Evolutionary conservation across 306 rosid genomes (phyloP).

Genomic region (Purshia tridentata): DNA sequence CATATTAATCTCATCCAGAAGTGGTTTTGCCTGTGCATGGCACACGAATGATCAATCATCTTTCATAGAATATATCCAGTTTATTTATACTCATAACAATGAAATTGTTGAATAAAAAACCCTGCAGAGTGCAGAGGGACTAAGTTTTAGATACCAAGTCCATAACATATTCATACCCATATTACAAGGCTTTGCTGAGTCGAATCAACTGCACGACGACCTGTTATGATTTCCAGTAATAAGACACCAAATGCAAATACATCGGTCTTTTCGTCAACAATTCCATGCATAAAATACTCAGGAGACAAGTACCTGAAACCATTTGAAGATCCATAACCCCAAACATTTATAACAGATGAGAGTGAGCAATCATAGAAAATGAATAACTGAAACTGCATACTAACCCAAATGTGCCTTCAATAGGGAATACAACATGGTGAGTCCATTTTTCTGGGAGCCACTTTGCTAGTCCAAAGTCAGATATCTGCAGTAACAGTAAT

Average conservation of each 20-base stretch:
- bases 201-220: conserved; percentile 91
- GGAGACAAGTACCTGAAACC: conserved; percentile 82
- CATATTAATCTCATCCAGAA: conserved; percentile 52
- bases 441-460: conserved; percentile 96
- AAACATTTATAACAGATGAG: not conserved
- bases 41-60: conserved; percentile 9
- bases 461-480: conserved; percentile 95
- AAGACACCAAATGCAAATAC: conserved; percentile 91
- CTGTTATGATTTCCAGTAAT: conserved; percentile 83
- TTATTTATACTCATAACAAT: not conserved
- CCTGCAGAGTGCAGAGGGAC: not conserved
- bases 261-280: conserved; percentile 89
- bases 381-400: conserved; percentile 25
- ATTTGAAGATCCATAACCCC: conserved; percentile 16
- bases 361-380: not conserved
- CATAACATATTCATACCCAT: conserved; percentile 57
- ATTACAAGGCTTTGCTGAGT: conserved; percentile 79
- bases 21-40: conserved; percentile 69
- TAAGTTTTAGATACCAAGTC: conserved; percentile 1
- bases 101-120: not conserved
- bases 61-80: not conserved
- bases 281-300: conserved; percentile 95
- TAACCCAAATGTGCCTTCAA: conserved; percentile 99
- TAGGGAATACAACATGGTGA: conserved; percentile 90
- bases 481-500: conserved; percentile 50